Base-by-base conservation (phyloP, 2,329 filamentous ascomycete species). In the Ophiostoma montium region DNA sequence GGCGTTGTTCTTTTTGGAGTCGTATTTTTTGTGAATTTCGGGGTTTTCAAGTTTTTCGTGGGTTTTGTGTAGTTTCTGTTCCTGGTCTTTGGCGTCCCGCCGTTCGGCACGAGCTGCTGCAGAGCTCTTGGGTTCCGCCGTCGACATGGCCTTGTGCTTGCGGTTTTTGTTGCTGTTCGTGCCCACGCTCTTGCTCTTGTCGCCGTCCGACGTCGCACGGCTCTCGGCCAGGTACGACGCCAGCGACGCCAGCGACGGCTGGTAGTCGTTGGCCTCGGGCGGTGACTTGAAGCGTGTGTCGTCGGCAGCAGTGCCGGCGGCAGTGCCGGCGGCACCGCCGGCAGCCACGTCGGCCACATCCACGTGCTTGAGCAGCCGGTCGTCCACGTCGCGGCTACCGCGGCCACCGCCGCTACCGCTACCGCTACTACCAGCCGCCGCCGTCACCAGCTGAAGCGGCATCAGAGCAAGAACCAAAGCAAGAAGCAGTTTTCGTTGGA, bases 1-100 rank as follows among this genome's bases (percentile, higher is more conserved):
- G 84, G 88, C 92, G 78, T 84, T 84, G 76, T 32, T 42, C 6
- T 49, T 35, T 32, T 30, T 39, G 21, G 21, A 16, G n/a, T n/a
- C 5, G 16, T 30, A 15, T 36, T 33, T 23, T n/a, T 27, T 32
- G 35, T n/a, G 27, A 12, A 35, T 39, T 18, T 45, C 5, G 47
- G 21, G 83, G 76, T 21, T 36, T 4, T 48, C 16, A 19, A 33
- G 30, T 8, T 18, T 36, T 16, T 32, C 41, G 19, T 36, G 8
- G 46, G 31, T 12, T 8, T 36, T 18, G 15, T 61, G 38, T 54
- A 58, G 63, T 59, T 56, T 60, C 5, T n/a, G 48, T 47, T 62
- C 53, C n/a, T 38, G 35, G 12, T 21, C 13, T 36, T 19, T 35
- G 16, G n/a, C 44, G 35, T 21, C 15, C 19, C 47, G 18, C 23